A percentile compares a stretch with the other conserved stretches of the same genome.
These are phyloP conservation scores for Hordeum pubiflorum DNA, from an alignment of 202 grass and related monocot species.

Conservation along the genomic window DNA sequence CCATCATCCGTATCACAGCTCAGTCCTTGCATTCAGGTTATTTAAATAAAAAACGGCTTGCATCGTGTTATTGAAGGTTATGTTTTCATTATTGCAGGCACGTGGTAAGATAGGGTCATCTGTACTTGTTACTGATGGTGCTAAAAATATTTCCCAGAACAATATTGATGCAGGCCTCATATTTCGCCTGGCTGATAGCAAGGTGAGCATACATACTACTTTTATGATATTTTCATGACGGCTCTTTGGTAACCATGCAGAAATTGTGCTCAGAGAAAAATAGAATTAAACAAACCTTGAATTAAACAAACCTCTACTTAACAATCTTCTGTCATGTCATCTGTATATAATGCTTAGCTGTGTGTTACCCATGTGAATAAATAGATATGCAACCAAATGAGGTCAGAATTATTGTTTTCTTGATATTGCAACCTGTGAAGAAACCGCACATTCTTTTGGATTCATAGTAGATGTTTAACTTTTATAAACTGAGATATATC, in stretches of 20 bases:
- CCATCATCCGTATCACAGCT: background rate
- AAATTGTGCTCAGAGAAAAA: background rate
- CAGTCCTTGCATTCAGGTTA: background rate
- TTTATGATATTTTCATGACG: conserved; percentile 5
- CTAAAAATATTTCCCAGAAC: conserved; percentile 30
- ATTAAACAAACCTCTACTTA: background rate
- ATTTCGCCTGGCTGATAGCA: conserved; percentile 25
- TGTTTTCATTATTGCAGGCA: conserved; percentile 39
- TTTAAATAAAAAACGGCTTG: background rate
- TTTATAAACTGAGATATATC: background rate
- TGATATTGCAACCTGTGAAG: background rate
- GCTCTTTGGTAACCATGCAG: background rate
- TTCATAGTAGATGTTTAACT: background rate
- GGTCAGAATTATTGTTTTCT: background rate
- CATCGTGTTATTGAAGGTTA: background rate
- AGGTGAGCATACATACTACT: conserved; percentile 27
- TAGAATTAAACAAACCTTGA: background rate
- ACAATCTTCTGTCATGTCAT: background rate
- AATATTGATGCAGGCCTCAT: conserved; percentile 3
- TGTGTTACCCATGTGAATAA: background rate
- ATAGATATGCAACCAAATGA: background rate
- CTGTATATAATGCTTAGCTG: background rate
- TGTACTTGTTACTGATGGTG: conserved; percentile 26
- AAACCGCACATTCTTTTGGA: background rate
- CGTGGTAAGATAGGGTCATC: conserved; percentile 31